Base-by-base conservation (phyloP, 495 filamentous ascomycete genomes). In the Pyronema omphalodes region DNA sequence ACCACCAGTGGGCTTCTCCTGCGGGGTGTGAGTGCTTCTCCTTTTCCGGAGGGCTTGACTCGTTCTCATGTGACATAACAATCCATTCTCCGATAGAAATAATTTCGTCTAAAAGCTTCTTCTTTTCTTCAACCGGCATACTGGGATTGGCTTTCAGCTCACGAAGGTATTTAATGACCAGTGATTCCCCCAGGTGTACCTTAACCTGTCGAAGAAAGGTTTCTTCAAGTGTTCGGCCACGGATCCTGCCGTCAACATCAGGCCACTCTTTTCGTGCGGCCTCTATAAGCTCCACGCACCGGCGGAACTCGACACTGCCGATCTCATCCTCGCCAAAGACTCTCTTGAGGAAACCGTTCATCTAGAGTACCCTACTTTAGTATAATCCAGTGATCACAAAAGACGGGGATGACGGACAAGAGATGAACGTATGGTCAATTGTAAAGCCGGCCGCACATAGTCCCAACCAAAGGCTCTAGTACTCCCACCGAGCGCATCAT, bases 191-290 rank as follows among this genome's bases (percentile, higher is more conserved):
- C 43, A 63, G 57, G 17, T 64, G 60, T n/a, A 55, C 55, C 34
- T 63, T 63, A 8, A 63, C 54, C 8, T 60, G 60, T 9, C 61
- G 54, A 14, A 64, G 57, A 37, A 64, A 64, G 1, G 61, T 64
- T 34, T 59, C 57, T 43, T 64, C 61, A 0, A 64, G 52, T 0
- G 61, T 63, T 9, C 60, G 54, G 9, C 61, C 61, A 40, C 61
- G 61, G 15, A 60, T 54, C 9, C 56, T 56, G 9, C 60, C 61
- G 29, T 57, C 57, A 5, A 64, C 60, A 51, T 55, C 58, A 7
- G 60, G 51, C 61, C 61, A 64, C 54, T 52, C 45, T n/a, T 41
- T 37, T n/a, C 60, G 40, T 18, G 61, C 61, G 39, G 57, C 57
- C 23, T 63, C 60, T 12, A 64, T 63, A 12, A 63, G 57, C 3